Evolutionary conservation across 208 protist genomes (phyloP).

Genomic region (Leishmania arabica): DNA sequence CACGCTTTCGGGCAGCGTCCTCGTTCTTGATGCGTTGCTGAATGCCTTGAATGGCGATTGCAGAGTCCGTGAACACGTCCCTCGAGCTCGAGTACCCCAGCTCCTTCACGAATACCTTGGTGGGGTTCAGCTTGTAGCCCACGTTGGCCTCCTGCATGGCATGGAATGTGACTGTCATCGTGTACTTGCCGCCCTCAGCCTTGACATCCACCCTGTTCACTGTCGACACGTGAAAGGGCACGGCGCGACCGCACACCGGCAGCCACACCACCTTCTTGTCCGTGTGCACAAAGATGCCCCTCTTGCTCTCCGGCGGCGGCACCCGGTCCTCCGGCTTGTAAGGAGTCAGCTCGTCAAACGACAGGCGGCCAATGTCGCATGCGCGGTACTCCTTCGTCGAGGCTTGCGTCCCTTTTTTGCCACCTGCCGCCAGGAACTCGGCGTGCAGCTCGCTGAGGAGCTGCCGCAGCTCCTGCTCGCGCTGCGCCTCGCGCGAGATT

Average conservation of each 20-base stretch:
- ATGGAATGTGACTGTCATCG: conserved; percentile 91
- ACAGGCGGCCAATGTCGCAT: conserved; percentile 68
- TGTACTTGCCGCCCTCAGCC: conserved; percentile 74
- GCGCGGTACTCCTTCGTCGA: conserved; percentile 67
- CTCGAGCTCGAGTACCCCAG: conserved; percentile 64
- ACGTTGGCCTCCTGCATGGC: conserved; percentile 79
- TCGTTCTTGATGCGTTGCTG: conserved; percentile 80
- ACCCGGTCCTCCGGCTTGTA: conserved; percentile 37
- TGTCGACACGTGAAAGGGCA: conserved; percentile 96
- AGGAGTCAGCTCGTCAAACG: conserved; percentile 66
- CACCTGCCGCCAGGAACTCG: conserved; percentile 75
- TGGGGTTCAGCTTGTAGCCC: conserved; percentile 81
- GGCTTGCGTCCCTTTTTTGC: conserved; percentile 59
- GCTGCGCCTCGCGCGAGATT: conserved; percentile 70
- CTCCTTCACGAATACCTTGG: conserved; percentile 90
- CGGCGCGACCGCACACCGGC: conserved; percentile 90
- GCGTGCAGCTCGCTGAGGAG: conserved; percentile 69
- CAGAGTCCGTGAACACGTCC: conserved; percentile 65
- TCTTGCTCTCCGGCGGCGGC: conserved; percentile 34
- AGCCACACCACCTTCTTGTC: conserved; percentile 92
- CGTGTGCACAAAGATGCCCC: conserved; percentile 83
- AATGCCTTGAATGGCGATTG: conserved; percentile 66
- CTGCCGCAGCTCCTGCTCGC: conserved; percentile 67
- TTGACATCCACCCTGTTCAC: conserved; percentile 95
- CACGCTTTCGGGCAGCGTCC: conserved; percentile 59